Percentiles rank a stretch among this genome's conserved stretches.
phyloP scores from a whole-genome alignment of 495 filamentous ascomycete genomes.

The Neurospora sp. region DNA sequence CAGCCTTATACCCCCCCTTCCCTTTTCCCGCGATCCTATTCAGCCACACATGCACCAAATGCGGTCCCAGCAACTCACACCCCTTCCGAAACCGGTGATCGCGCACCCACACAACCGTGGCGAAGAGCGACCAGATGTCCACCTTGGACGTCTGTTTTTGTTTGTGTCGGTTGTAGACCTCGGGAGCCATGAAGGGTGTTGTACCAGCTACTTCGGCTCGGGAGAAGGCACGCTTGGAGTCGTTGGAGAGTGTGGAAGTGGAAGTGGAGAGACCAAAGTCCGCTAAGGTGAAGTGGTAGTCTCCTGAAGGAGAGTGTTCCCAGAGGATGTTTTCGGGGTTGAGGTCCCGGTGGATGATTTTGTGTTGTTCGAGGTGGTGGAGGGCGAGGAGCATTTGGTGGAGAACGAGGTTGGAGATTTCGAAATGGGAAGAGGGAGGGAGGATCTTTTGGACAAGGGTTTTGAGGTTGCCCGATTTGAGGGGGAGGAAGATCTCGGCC shows the following conservation, averaged over 20 bases:
- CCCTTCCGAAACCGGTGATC: constrained; percentile 12
- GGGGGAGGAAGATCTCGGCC: constrained; percentile 29
- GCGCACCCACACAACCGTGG: constrained; percentile 28
- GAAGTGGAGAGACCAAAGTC: constrained; percentile 28
- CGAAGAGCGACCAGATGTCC: constrained; percentile 36
- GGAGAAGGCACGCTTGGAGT: background rate
- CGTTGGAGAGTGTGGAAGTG: constrained; percentile 5
- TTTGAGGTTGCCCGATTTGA: constrained; percentile 21
- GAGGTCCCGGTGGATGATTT: constrained; percentile 67
- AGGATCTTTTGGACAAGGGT: constrained; percentile 3
- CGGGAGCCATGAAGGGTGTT: constrained; percentile 24
- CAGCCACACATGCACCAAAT: constrained; percentile 15
- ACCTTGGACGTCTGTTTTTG: constrained; percentile 24
- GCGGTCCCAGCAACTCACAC: constrained; percentile 5
- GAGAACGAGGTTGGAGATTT: constrained; percentile 13
- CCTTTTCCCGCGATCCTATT: constrained; percentile 1
- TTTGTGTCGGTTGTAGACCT: constrained; percentile 10
- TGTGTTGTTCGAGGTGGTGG: constrained; percentile 28
- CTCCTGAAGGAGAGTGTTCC: constrained; percentile 2
- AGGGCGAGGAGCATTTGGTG: constrained; percentile 27
- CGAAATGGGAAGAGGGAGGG: background rate
- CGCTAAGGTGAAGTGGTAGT: constrained; percentile 22
- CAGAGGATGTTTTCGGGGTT: constrained; percentile 71
- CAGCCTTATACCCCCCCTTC: constrained; percentile 5
- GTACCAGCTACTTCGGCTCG: constrained; percentile 14